phyloP scores from a whole-genome alignment of 345 rosid genomes.

The Gossypium australe region DNA sequence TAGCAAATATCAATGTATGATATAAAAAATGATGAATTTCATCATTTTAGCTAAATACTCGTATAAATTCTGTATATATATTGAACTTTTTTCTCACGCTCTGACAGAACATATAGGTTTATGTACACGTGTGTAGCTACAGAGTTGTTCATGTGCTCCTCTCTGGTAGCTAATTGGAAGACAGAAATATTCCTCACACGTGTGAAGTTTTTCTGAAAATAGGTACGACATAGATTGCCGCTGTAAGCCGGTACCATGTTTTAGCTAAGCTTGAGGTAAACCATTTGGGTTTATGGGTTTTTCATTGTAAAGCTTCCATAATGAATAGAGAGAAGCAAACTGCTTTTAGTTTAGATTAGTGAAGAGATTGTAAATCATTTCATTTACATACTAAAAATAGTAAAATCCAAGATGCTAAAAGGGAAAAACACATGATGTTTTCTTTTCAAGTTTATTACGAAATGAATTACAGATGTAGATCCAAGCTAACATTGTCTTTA shows the following conservation, averaged over 20 bases:
- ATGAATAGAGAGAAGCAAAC: no score
- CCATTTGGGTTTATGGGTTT: neutral
- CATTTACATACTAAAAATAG: conserved; percentile 19
- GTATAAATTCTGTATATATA: no score
- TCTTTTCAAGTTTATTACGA: neutral
- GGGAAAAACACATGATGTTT: neutral
- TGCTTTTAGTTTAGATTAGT: neutral
- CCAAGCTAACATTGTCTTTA: conserved; percentile 89
- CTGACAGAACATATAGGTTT: conserved; percentile 11
- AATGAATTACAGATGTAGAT: conserved; percentile 73
- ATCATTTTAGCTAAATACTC: no score
- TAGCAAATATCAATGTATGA: no score
- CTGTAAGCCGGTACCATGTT: neutral
- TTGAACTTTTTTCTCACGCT: conserved; percentile 3
- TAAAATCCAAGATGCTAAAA: conserved; percentile 3
- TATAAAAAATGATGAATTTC: no score
- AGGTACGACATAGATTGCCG: conserved; percentile 7
- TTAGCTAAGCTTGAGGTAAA: neutral
- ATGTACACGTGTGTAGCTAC: conserved; percentile 24
- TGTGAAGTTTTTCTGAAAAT: conserved; percentile 22
- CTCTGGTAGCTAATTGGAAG: conserved; percentile 12
- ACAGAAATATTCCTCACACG: conserved; percentile 35
- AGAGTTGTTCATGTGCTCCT: conserved; percentile 21
- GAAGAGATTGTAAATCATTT: conserved; percentile 11
- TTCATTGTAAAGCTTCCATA: no score